A percentile compares a stretch with the other conserved stretches of the same genome.
These are phyloP conservation scores for Dryadomyces quercus-mongolicae DNA, from an alignment of 2,329 filamentous ascomycete genomes.

Conservation along the genomic window DNA sequence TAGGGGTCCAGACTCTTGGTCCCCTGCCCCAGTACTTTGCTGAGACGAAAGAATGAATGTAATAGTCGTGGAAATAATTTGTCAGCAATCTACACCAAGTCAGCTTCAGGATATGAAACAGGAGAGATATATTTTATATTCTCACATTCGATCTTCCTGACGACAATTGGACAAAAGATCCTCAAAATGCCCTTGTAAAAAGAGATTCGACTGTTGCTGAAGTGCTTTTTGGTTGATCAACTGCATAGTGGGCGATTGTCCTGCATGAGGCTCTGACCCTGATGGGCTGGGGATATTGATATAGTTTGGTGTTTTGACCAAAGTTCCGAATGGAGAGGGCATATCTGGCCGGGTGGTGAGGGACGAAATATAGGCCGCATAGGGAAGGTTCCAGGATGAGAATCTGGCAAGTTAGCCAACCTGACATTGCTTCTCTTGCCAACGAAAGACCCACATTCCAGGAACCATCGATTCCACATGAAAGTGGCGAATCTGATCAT, in stretches of 20 bases:
- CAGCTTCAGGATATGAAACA: background rate
- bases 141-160: background rate
- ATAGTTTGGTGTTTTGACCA: background rate
- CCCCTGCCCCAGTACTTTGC: background rate
- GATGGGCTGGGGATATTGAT: background rate
- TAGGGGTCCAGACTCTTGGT: background rate
- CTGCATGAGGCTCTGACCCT: background rate
- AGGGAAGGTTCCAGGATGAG: background rate
- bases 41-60: background rate
- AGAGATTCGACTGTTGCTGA: background rate
- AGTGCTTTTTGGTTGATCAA: background rate
- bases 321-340: background rate
- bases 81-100: background rate
- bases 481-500: background rate
- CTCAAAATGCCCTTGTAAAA: background rate
- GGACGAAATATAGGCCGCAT: background rate
- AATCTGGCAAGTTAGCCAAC: background rate
- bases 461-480: background rate
- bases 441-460: background rate
- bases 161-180: background rate
- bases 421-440: background rate
- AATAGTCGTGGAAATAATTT: background rate
- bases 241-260: background rate
- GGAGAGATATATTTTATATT: background rate
- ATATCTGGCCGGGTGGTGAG: background rate